Base-by-base conservation (phyloP, 768 basidiomycete species). In the Brasilioporus rufonigricans region DNA sequence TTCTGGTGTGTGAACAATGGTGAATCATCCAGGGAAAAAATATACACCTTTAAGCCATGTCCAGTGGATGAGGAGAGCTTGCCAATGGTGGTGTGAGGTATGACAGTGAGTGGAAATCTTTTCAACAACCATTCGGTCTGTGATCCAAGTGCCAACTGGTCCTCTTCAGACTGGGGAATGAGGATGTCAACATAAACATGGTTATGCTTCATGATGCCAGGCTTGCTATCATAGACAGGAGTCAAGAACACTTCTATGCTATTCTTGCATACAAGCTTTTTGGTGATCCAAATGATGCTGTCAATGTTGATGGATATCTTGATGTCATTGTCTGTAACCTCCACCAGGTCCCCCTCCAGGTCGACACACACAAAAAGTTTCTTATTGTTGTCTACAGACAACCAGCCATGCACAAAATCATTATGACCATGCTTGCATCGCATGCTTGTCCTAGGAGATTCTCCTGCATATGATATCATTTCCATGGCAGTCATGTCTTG, bases 11-110 rank as follows among this genome's bases (percentile, higher is more conserved):
- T 8, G 23, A 8, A 4, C 23, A 8, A 1, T 6, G 13, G 2
- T 62, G 57, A 11, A 62, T 59, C 48, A 63, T 64, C 0, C 24
- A 0, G 0, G 60, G 51, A 43, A 63, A 62, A 16, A 40, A 40
- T 0, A 63, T 58, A 58, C 0, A 53, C 23, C 8, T 16, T 45
- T 2, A 61, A 29, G 1, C 2, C 1, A 26, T 58, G 53, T 0
- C 51, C 24, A 48, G 51, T 40, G 1, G 41, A n/a, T 0, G 44
- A 44, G 1, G 35, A n/a, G 0, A 63, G 23, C 7, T 33, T 19
- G 1, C 55, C 53, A 43, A 64, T 50, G 23, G 16, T 6, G 1
- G 50, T 36, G 16, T 64, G 50, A 3, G 56, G 55, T 1, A 64
- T 61, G 0, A 35, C 27, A 36, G 26, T 50, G 0, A 61, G 13